phyloP scores from a whole-genome alignment of 768 basidiomycete species.

The Auricularia sp. region DNA sequence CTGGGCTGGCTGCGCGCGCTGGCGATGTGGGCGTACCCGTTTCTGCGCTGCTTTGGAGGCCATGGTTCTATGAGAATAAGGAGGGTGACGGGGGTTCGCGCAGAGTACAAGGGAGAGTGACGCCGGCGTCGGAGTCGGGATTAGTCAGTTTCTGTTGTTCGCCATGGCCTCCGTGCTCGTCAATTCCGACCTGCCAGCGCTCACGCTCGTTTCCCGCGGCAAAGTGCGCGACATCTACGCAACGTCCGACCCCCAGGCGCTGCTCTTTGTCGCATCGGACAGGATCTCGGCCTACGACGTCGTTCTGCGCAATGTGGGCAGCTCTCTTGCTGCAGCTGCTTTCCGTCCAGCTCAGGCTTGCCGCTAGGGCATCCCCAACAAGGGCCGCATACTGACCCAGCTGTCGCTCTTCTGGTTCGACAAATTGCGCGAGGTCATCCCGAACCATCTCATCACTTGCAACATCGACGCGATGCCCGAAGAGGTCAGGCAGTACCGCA shows the following conservation, averaged over 20 bases:
- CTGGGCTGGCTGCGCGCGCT: constrained; percentile 1
- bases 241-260: constrained; percentile 30
- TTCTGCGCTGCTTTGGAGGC: constrained; percentile 81
- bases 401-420: constrained; percentile 96
- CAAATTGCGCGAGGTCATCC: constrained; percentile 65
- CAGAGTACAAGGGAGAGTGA: not conserved
- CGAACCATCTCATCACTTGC: constrained; percentile 81
- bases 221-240: constrained; percentile 96
- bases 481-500: constrained; percentile 61
- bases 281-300: constrained; percentile 96
- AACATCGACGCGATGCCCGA: constrained; percentile 73
- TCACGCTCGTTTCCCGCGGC: constrained; percentile 72
- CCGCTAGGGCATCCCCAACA: constrained; percentile 84
- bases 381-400: constrained; percentile 80
- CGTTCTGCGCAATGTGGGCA: constrained; percentile 79
- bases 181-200: constrained; percentile 18
- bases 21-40: constrained; percentile 38
- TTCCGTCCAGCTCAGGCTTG: constrained; percentile 2
- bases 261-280: constrained; percentile 92
- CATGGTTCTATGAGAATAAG: constrained; percentile 30
- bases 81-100: not conserved
- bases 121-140: not conserved
- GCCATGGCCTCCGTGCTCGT: constrained; percentile 3
- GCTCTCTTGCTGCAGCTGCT: constrained; percentile 3
- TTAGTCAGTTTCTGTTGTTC: not conserved